Conservation (phyloP, 2,329 filamentous ascomycete genomes). For the Calonectria multiphialidica region DNA sequence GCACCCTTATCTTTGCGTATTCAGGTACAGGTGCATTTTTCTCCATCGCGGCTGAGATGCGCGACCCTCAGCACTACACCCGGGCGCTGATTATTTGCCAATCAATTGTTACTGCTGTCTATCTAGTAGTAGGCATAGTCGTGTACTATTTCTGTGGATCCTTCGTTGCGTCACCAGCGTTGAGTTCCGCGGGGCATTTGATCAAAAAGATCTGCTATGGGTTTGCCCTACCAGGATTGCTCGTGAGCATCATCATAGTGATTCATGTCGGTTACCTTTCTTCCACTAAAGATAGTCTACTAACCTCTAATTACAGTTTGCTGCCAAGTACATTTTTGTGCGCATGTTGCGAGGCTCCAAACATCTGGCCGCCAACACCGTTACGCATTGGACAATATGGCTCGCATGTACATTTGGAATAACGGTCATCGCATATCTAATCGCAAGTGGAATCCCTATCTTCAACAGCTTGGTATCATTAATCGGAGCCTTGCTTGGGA, state of each 20-base stretch:
- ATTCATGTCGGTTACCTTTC: slow-evolving; percentile 28
- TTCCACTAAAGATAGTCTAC: too few species aligned
- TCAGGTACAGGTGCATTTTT: slow-evolving; percentile 52
- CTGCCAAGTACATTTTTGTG: slow-evolving; percentile 6
- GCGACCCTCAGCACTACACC: slow-evolving; percentile 43
- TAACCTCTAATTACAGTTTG: too few species aligned
- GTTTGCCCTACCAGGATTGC: slow-evolving; percentile 45
- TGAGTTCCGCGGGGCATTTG: slow-evolving; percentile 56
- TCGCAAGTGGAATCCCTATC: slow-evolving; percentile 36
- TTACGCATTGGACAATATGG: background rate
- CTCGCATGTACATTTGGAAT: slow-evolving; percentile 29
- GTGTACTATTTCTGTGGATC: slow-evolving; percentile 61
- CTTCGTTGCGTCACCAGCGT: slow-evolving; percentile 59
- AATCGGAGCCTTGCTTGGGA: slow-evolving; percentile 40
- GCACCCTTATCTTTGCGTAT: slow-evolving; percentile 52
- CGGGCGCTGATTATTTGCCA: slow-evolving; percentile 41
- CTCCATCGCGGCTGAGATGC: slow-evolving; percentile 47
- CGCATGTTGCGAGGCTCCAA: background rate
- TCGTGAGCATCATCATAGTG: slow-evolving; percentile 43
- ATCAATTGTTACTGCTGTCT: slow-evolving; percentile 46
- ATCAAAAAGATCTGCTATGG: slow-evolving; percentile 61
- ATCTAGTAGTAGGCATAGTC: slow-evolving; percentile 49
- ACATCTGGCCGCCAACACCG: slow-evolving; percentile 6
- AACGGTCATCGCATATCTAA: slow-evolving; percentile 34
- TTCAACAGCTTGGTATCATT: slow-evolving; percentile 34